Conservation (phyloP, 2,329 filamentous ascomycete genomes). For the Hypoxylon sp. region DNA sequence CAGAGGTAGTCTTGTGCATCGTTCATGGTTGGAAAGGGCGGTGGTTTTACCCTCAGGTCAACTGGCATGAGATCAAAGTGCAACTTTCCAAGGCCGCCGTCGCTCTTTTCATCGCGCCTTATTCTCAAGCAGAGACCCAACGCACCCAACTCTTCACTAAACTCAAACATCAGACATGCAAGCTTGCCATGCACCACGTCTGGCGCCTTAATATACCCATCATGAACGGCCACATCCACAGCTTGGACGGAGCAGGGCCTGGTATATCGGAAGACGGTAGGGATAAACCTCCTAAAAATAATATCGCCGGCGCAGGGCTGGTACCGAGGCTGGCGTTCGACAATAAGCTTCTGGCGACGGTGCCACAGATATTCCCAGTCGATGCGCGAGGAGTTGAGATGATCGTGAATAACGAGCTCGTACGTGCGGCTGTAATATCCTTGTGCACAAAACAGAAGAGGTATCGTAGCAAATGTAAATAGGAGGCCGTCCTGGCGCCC, state of each 20-base stretch:
- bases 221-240: conserved; percentile 10
- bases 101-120: conserved; percentile 2
- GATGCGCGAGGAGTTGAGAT: conserved; percentile 1
- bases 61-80: conserved; percentile 18
- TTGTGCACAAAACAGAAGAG: conserved; percentile 16
- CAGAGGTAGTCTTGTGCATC: conserved; percentile 5
- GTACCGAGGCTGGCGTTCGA: conserved; percentile 24
- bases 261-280: not conserved
- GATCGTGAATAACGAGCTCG: conserved; percentile 23
- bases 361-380: conserved; percentile 5
- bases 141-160: not conserved
- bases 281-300: conserved; percentile 27
- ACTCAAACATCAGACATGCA: conserved; percentile 16
- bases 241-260: not conserved
- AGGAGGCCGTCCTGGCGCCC: conserved; percentile 9
- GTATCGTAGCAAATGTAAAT: conserved; percentile 21
- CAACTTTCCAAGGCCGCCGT: conserved; percentile 10
- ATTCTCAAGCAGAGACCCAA: conserved; percentile 9
- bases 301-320: conserved; percentile 19
- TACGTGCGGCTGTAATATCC: conserved; percentile 22
- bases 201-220: conserved; percentile 16
- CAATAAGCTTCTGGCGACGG: conserved; percentile 1
- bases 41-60: not conserved
- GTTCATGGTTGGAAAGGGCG: not conserved
- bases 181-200: not conserved